These are phyloP conservation scores for Dendrocalamus latiflorus DNA, from an alignment of 202 grass and related monocot genomes.

Conservation along the genomic window DNA sequence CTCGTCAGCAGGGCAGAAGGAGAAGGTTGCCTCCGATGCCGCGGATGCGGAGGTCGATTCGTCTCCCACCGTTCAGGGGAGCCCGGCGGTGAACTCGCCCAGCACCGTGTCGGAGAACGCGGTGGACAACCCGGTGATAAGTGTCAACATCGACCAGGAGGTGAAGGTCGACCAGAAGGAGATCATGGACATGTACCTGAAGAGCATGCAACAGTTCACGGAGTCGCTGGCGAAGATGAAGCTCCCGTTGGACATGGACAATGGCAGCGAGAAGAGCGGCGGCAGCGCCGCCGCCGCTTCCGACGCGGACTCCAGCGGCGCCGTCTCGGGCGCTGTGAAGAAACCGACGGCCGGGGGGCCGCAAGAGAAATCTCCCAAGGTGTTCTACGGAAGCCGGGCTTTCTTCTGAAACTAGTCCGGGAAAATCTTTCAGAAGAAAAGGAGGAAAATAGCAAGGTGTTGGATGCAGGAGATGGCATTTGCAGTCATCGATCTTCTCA, in stretches of 20 bases:
- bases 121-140: constrained; percentile 58
- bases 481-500: constrained; percentile 44
- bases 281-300: constrained; percentile 21
- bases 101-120: constrained; percentile 29
- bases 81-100: constrained; percentile 30
- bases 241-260: constrained; percentile 73
- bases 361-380: constrained; percentile 73
- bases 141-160: constrained; percentile 69
- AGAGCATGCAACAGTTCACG: constrained; percentile 99
- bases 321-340: constrained; percentile 43
- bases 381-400: constrained; percentile 86
- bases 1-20: constrained; percentile 35
- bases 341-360: constrained; percentile 25
- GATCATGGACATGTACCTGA: constrained; percentile 99
- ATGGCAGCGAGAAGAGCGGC: constrained; percentile 26
- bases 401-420: constrained; percentile 58
- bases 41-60: constrained; percentile 39
- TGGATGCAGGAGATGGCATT: constrained; percentile 27
- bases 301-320: constrained; percentile 35
- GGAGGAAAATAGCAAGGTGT: constrained; percentile 1
- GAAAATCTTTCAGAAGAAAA: too few species aligned
- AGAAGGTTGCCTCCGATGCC: constrained; percentile 13
- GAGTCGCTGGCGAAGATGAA: constrained; percentile 97
- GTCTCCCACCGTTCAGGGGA: constrained; percentile 35
- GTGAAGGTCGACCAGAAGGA: constrained; percentile 69